Evolutionary conservation across 805 yeast species (phyloP).

Genomic region (Wickerhamomyces sydowiorum): DNA sequence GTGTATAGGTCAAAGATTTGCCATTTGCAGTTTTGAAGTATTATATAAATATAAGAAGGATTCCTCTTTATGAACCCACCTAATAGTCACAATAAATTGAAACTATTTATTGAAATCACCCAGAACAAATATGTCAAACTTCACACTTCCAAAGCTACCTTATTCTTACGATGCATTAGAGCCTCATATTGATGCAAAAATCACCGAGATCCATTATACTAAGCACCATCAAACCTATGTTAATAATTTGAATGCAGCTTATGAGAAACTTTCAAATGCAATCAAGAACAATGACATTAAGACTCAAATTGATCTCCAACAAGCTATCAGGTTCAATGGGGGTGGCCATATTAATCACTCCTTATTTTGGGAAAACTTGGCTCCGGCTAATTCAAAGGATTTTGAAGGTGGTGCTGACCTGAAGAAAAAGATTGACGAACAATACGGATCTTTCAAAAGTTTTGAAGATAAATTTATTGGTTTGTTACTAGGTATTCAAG

Average conservation of each 20-base stretch:
- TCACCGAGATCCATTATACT: conserved; percentile 42
- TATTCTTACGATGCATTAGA: conserved; percentile 42
- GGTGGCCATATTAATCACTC: conserved; percentile 48
- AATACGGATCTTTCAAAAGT: conserved; percentile 40
- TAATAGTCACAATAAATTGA: too few species aligned
- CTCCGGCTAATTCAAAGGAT: conserved; percentile 25
- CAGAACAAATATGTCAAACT: conserved; percentile 5
- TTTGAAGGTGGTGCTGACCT: conserved; percentile 36
- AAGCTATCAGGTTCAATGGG: conserved; percentile 42
- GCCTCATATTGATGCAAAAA: conserved; percentile 40
- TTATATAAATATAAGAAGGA: too few species aligned
- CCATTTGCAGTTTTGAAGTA: too few species aligned
- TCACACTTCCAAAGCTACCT: conserved; percentile 36
- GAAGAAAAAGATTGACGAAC: conserved; percentile 31
- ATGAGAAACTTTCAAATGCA: conserved; percentile 32
- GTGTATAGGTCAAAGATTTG: too few species aligned
- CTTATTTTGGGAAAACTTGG: conserved; percentile 43
- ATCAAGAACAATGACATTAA: conserved; percentile 34
- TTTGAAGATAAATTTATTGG: conserved; percentile 36
- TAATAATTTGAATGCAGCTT: conserved; percentile 39
- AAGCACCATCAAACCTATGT: conserved; percentile 48
- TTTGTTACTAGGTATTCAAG: conserved; percentile 44
- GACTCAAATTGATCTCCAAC: conserved; percentile 37
- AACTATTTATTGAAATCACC: neutral
- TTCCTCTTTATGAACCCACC: too few species aligned